phyloP scores from a whole-genome alignment of 1,139 yeast genomes.

The Candida dubliniensis region DNA sequence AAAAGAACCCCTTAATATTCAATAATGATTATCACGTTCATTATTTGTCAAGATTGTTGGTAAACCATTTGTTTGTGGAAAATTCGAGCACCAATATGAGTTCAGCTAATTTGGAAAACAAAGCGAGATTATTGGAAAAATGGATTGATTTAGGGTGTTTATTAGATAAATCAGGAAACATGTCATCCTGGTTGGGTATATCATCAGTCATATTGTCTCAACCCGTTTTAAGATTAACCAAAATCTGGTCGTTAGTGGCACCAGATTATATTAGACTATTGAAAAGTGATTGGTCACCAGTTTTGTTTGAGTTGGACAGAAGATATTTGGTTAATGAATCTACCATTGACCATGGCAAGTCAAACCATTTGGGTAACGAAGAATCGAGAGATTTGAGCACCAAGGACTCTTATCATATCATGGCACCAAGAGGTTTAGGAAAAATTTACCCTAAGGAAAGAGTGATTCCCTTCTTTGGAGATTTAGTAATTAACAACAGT shows the following conservation, averaged over 20 bases:
- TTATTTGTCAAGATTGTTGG: conserved; percentile 68
- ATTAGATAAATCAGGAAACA: conserved; percentile 81
- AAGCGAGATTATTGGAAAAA: conserved; percentile 70
- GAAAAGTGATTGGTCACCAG: conserved; percentile 90
- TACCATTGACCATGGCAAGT: conserved; percentile 7
- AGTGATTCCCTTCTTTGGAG: conserved; percentile 92
- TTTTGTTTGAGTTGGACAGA: conserved; percentile 83
- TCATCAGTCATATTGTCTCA: conserved; percentile 82
- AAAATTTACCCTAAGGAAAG: conserved; percentile 70
- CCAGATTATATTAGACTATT: conserved; percentile 60
- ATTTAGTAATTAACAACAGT: conserved; percentile 47
- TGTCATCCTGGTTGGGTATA: conserved; percentile 94
- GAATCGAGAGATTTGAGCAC: conserved; percentile 16
- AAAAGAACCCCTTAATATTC: conserved; percentile 56
- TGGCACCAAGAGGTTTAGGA: conserved; percentile 90
- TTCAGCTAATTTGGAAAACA: conserved; percentile 34
- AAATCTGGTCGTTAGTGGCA: conserved; percentile 77
- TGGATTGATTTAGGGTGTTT: conserved; percentile 87
- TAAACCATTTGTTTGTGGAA: conserved; percentile 69
- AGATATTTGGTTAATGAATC: conserved; percentile 55
- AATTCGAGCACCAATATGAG: conserved; percentile 16
- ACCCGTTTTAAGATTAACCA: conserved; percentile 71
- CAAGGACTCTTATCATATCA: conserved; percentile 62
- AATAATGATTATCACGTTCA: conserved; percentile 69
- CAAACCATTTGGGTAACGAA: conserved; percentile 16